Evolutionary conservation across 73 alveolate genomes (phyloP), one percentile per base, ranked within the genome.

Genomic region (Stentor coeruleus): DNA sequence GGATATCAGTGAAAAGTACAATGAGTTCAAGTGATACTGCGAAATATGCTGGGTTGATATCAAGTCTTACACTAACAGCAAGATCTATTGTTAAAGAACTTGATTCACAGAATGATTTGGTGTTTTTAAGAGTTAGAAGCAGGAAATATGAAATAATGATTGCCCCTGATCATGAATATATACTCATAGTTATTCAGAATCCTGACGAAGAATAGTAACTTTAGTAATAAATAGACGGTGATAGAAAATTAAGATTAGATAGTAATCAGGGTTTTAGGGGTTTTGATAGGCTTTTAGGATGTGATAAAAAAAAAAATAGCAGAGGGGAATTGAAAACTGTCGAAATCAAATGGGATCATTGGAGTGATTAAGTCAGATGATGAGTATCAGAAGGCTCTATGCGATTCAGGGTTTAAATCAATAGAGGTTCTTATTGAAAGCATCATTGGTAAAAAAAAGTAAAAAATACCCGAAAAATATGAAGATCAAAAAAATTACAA

Each of bases 131-230:
- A 85, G 95, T 97, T 26, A 92, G 98, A 90, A 89, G 98, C 26
- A 95, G 96, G 87, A 89, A 91, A 59, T 94, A 97, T 90, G 99
- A 97, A 87, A 95, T 97, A 39, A 83, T 97, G 87, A 97, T 97
- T 38, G 99, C 99, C 30, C 99, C 99, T 11, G 99, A 95, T 82
- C 93, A 97, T 81, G 97, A 92, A 59, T 94, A 85, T 74, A 87
- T 94, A 84, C 89, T 97, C 58, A 95, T 97, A 76, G 99, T 97
- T 35, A 90, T 97, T 60, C 96, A 97, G 88, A 88, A 91, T 14
- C 94, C 92, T 6, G 83, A 84, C 60, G 94, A 89, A 59, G 91
- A 88, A 77, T 75, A 75, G 38, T 75, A 20, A 75, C 11, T 6
- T 49, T 11, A 49, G 28, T 49, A 49, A 59, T 14, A 59, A 59